phyloP scores from a whole-genome alignment of 2,329 filamentous ascomycete genomes.

The Chalaropsis thielavioides region DNA sequence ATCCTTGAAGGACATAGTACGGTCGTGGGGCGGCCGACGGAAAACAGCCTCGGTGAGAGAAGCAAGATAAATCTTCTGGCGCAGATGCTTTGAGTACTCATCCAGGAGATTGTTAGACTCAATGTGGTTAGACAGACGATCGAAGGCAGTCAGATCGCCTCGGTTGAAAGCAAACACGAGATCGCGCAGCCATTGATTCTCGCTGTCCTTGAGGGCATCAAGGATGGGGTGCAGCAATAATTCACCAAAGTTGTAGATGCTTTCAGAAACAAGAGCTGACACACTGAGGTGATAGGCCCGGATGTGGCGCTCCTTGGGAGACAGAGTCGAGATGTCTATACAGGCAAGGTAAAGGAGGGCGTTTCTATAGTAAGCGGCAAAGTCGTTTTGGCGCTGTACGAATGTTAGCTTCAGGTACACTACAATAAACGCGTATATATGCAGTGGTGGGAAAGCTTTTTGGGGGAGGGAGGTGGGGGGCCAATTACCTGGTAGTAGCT shows the following conservation, averaged over 20 bases:
- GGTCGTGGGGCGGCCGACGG: slow-evolving; percentile 85
- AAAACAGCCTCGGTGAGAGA: slow-evolving; percentile 94
- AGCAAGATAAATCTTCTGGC: slow-evolving; percentile 96
- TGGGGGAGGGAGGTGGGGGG: too few relatives aligned
- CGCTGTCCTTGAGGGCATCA: slow-evolving; percentile 56
- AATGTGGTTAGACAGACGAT: slow-evolving; percentile 68
- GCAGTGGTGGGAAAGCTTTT: too few relatives aligned
- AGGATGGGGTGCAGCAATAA: slow-evolving; percentile 95
- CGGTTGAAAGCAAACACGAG: slow-evolving; percentile 97
- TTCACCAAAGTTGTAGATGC: slow-evolving; percentile 99
- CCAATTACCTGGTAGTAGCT: slow-evolving; percentile 66
- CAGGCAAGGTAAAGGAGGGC: slow-evolving; percentile 95
- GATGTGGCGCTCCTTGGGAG: slow-evolving; percentile 57
- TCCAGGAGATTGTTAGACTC: slow-evolving; percentile 64
- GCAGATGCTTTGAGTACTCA: slow-evolving; percentile 68
- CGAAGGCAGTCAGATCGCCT: slow-evolving; percentile 78
- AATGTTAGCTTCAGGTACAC: slow-evolving; percentile 19
- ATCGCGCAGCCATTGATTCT: slow-evolving; percentile 77
- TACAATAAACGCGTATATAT: not conserved
- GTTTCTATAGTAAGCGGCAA: slow-evolving; percentile 93
- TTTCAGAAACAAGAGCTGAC: slow-evolving; percentile 80
- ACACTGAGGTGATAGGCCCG: slow-evolving; percentile 88
- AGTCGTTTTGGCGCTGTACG: slow-evolving; percentile 59
- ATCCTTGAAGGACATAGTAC: slow-evolving; percentile 78
- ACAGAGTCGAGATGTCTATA: slow-evolving; percentile 66